Evolutionary conservation across 2,329 filamentous ascomycete species (phyloP).

Genomic region (Akanthomyces uredinophilus): DNA sequence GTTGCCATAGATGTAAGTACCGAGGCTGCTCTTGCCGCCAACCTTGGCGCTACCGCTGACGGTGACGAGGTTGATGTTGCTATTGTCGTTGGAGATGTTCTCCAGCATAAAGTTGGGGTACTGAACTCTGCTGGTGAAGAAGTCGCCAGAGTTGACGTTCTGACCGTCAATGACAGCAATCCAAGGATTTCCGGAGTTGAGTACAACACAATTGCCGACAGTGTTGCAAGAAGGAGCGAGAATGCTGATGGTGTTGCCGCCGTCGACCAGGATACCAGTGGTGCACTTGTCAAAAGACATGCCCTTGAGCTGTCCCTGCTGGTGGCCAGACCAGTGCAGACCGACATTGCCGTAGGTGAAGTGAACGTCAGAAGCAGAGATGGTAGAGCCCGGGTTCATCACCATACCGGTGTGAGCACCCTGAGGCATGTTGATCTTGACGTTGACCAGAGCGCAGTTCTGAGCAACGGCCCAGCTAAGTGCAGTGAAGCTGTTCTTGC

Average conservation of each 20-base stretch:
- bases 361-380: slow-evolving; percentile 18
- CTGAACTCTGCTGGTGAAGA: slow-evolving; percentile 3
- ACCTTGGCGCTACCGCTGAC: not conserved
- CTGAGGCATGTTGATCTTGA: slow-evolving; percentile 15
- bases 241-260: slow-evolving; percentile 12
- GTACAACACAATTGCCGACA: slow-evolving; percentile 9
- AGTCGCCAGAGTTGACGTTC: slow-evolving; percentile 10
- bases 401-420: slow-evolving; percentile 19
- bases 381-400: slow-evolving; percentile 17
- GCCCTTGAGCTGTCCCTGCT: slow-evolving; percentile 13
- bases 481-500: slow-evolving; percentile 15
- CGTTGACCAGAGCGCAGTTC: slow-evolving; percentile 20
- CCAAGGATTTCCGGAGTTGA: slow-evolving; percentile 9
- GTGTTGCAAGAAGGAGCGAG: slow-evolving; percentile 7
- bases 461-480: slow-evolving; percentile 21
- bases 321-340: slow-evolving; percentile 17
- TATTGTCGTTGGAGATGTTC: slow-evolving; percentile 19
- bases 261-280: slow-evolving; percentile 15
- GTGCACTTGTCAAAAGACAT: slow-evolving; percentile 12
- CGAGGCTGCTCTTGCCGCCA: slow-evolving; percentile 25
- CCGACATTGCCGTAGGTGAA: slow-evolving; percentile 20
- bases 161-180: slow-evolving; percentile 8
- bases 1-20: slow-evolving; percentile 39
- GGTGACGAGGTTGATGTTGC: slow-evolving; percentile 18
- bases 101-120: slow-evolving; percentile 14